Base-by-base conservation (phyloP, 805 yeast genomes). In the Scheffersomyces coipomensis region DNA sequence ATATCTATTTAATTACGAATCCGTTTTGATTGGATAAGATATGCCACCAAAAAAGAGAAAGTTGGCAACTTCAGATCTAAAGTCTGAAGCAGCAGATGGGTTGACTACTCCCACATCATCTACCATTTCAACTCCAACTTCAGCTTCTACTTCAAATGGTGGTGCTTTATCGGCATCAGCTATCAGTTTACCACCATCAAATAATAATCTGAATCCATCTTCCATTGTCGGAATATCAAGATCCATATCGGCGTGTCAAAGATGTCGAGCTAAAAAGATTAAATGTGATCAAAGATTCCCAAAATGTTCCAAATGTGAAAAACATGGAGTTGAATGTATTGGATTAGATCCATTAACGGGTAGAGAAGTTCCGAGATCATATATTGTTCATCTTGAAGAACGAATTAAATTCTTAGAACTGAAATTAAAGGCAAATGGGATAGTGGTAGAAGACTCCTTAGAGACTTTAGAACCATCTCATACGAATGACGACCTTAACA, bases 281-380 rank as follows among this genome's bases (percentile, higher is more conserved):
- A 74, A 73, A 48, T 84, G 90, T 58, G 85, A 84, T 45, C 84
- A 78, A 41, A 75, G 73, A 44, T 78, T 82, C 54, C 90, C 90
- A 3, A 70, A 74, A 39, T 83, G 90, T 52, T 57, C 75, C n/a
- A 70, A 73, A 25, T 83, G 90, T 55, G 67, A 59, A 31, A 77
- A 79, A 51, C 83, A 85, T 9, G 76, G 79, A 5, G 83, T 68
- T 2, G 86, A 85, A 5, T 89, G 97, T 62, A 80, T 88, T 3
- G 88, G 95, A 0, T 60, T 86, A 3, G 97, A 90, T 56, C 89
- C 95, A 0, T 88, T 89, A 5, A 87, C 96, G 0, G 95, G 96
- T 0, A 68, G 95, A 39, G 88, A 85, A 48, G 79, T 88, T 1
- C 95, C 97, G 0, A 66, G 97, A 27, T 84, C 88, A 2, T 85